Base-by-base conservation (phyloP, 306 rosid species). In the Amphicarpaea edgeworthii region DNA sequence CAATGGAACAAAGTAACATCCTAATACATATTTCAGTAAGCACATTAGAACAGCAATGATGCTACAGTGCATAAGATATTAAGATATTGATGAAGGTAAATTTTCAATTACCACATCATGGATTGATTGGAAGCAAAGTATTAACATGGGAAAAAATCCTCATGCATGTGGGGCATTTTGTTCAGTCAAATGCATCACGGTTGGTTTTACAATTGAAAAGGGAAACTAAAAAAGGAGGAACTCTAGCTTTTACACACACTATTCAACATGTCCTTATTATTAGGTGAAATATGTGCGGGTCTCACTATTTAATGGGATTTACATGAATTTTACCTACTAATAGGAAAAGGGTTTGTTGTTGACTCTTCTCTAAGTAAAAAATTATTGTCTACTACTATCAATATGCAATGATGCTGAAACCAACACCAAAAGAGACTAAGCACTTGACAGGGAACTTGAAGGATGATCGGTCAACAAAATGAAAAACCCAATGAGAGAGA, bases 1-100 rank as follows among this genome's bases (percentile, higher is more conserved):
- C 54, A 58, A 67, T 72, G 21, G 73, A 86, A 75, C 62, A 68
- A 58, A 75, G 45, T 61, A 32, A 63, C 28, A 54, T 53, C 57
- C 23, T 20, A 70, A 60, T 12, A 55, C 77, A 40, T 59, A 77
- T 59, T 55, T 63, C 14, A 26, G 76, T 38, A 11, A 72, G 75
- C 68, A 53, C 34, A 73, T 21, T 28, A 61, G 68, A 54, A 54
- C 75, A 76, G 26, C 3, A 79, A 38, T 12, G 24, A 40, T 51
- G 62, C 71, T 26, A 46, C 42, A 6, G 32, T 37, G 38, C 49
- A 6, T 23, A 41, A 50, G 51, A 79, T 72, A 47, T 75, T 23
- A 41, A 50, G 51, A 79, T 72, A 47, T 75, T 70, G 60, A 24
- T 21, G 45, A 70, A 66, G 26, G 67, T 20, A 54, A 54, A 51